Percentiles rank a stretch among this genome's conserved stretches.
Conservation (phyloP, 148 eudicot genomes). For the Euryodendron excelsum region DNA sequence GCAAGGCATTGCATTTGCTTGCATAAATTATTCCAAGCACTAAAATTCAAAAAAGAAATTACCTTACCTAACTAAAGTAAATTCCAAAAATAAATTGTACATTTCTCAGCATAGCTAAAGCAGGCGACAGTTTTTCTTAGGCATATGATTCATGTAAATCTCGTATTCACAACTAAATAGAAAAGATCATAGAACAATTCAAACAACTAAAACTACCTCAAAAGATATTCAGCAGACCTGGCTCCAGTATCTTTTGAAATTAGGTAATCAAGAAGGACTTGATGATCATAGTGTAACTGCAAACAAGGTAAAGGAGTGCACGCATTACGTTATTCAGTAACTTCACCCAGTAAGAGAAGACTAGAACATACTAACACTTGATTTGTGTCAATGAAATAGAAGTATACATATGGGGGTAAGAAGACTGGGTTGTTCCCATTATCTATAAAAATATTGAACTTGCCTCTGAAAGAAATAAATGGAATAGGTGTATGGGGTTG, state of each 20-base stretch:
- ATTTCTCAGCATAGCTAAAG: neutral
- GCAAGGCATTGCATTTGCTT: conserved; percentile 1
- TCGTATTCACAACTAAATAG: neutral
- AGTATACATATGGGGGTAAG: conserved; percentile 2
- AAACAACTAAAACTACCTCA: conserved; percentile 45
- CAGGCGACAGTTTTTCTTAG: conserved; percentile 4
- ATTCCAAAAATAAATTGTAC: neutral
- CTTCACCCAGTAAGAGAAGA: neutral
- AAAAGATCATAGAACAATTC: conserved; percentile 1
- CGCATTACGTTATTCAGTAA: neutral
- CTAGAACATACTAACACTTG: neutral
- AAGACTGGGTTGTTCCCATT: neutral
- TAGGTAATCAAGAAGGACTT: conserved; percentile 93
- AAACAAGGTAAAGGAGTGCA: conserved; percentile 5
- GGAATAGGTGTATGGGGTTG: conserved; percentile 68
- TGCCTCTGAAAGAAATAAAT: conserved; percentile 82
- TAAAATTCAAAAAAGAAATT: neutral
- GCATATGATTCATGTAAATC: neutral
- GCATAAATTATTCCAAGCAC: neutral
- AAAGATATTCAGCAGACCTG: conserved; percentile 78
- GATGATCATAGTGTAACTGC: conserved; percentile 92
- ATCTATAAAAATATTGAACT: conserved; percentile 14
- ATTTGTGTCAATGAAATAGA: neutral
- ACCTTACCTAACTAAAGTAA: neutral
- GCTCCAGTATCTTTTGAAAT: conserved; percentile 84